Base-by-base conservation (phyloP, 768 basidiomycete genomes). In the Hebeloma cylindrosporum region DNA sequence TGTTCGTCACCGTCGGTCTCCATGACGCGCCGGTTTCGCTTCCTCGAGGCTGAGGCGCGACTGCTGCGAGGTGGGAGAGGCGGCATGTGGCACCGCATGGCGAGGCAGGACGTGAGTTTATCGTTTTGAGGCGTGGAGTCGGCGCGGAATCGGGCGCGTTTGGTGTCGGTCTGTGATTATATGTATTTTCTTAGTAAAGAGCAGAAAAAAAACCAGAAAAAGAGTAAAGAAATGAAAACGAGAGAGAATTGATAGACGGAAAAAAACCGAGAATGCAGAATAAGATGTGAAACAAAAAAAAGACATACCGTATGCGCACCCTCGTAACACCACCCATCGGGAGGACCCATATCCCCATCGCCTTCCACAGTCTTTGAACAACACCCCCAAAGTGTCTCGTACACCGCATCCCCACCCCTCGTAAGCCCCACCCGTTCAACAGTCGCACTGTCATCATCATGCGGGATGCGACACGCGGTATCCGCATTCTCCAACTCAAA, bases 291-390 rank as follows among this genome's bases (percentile, higher is more conserved):
- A 50, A 16, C 23, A 36, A 16, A 70, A 38, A 29, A 26, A 32
- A 40, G 32, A 74, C 80, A 48, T 39, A 83, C 82, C 6, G 88
- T 89, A 60, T 91, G 88, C 61, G 74, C 78, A 3, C 88, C 88
- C 60, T 90, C 87, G 55, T 88, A 90, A 56, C 88, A 91, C 86
- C 86, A 91, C 1, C 88, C 88, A 58, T 88, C 85, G 1, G 88
- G 88, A 1, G 88, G 88, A 0, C 88, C 88, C 67, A 84, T 83
- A 50, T 87, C 83, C 1, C 88, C 88, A 51, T 84, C 80, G 0
- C 88, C 88, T 18, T 87, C 82, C 5, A 81, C 82, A 0, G 77
- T 82, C 56, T 75, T 71, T 6, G 78, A 83, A 61, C 88, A 91
- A 65, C 88, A 91, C 2, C 76, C 79, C 77, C 80, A 91, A 2